Percentiles rank a stretch among this genome's conserved stretches.
phyloP scores from a whole-genome alignment of 2,329 filamentous ascomycete genomes.

The Botrytis tulipae region DNA sequence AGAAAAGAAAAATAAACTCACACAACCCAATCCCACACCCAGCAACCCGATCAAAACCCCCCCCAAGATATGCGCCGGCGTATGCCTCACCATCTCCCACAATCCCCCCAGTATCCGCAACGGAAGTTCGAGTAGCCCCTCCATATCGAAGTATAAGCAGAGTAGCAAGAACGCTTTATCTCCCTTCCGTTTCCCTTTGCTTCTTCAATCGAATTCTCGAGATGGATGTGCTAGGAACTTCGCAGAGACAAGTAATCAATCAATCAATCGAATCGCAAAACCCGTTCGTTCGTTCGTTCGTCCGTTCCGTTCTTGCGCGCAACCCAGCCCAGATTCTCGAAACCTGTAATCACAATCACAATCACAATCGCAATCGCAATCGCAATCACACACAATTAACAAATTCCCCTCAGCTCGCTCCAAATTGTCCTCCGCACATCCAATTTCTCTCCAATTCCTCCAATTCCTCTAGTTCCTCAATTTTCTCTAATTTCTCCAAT shows the following conservation, averaged over 20 bases:
- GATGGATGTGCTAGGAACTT: neutral
- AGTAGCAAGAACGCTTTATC: neutral
- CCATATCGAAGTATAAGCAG: neutral
- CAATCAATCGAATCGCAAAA: neutral
- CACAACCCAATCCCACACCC: conserved; percentile 2
- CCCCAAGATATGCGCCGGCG: neutral
- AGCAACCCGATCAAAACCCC: neutral
- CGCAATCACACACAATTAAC: neutral
- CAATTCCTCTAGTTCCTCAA: no score
- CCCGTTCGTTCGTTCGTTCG: neutral
- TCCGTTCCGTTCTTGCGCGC: neutral
- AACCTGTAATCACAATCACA: neutral
- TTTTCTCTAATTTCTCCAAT: no score
- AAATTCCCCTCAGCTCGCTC: neutral
- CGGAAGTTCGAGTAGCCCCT: conserved; percentile 4
- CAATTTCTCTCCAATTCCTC: neutral
- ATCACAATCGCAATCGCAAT: neutral
- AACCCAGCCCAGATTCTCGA: neutral
- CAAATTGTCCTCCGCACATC: neutral
- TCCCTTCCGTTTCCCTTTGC: neutral
- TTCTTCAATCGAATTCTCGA: neutral
- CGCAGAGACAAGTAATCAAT: neutral
- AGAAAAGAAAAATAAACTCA: neutral
- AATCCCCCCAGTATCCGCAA: neutral
- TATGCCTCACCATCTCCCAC: conserved; percentile 6